Evolutionary conservation across 106 monocot genomes (phyloP), one percentile per base, ranked within the genome.

Genomic region (Acorus calamus): DNA sequence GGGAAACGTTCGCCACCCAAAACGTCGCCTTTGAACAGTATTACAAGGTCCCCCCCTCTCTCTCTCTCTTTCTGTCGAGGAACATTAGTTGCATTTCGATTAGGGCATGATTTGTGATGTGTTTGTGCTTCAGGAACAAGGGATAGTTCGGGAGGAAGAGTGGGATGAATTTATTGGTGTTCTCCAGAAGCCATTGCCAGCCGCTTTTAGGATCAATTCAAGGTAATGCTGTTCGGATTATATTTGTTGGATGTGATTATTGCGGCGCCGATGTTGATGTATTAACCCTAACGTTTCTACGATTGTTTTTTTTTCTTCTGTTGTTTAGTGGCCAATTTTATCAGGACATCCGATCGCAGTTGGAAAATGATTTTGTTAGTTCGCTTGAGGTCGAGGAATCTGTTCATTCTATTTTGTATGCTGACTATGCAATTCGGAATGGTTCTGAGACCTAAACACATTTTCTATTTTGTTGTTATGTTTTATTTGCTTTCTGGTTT

Each of bases 141-240:
- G 73, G 42, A 83, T 96, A 79, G 81, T 96, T 46, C 60, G 76
- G 47, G 78, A 85, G 68, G 84, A 90, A 51, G 90, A 96, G 62
- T 96, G 94, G 94, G 86, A 82, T 42, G 70, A 74, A n/a, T 96
- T 96, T 71, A 78, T 90, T 53, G 45, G 7, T 69, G 4, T 85
- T 4, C 82, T 96, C 42, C 77, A 80, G 14, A 87, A 75, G 61
- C 94, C 94, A 54, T 62, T 96, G 73, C 94, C 94, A 50, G 84
- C 94, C 61, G 87, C 94, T 75, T 96, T 96, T 76, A 90, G 94
- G 70, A 91, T 96, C 56, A 96, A 96, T 74, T 63, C 87, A 5
- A 87, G 94, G 94, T 91, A 75, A 47, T 14, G 47, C 53, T 28
- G 28, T 28, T 28, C 28, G 28, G 28, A 28, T 28, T 28, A 28